Base-by-base conservation (phyloP, 1,139 yeast species). In the Lodderomyces beijingensis region DNA sequence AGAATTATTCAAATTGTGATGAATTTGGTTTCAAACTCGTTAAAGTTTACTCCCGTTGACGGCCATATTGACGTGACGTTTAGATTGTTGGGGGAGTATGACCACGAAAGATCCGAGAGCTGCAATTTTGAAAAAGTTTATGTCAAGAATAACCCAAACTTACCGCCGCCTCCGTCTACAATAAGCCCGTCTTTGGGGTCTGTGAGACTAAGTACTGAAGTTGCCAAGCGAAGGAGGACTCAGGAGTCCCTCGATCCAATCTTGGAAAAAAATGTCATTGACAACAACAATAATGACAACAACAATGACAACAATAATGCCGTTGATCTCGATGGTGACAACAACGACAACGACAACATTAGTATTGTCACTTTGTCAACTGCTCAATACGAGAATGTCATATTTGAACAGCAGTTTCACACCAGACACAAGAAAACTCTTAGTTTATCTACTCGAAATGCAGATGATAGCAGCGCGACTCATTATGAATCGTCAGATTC, bases 41-140 rank as follows among this genome's bases (percentile, higher is more conserved):
- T 89, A 42, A 89, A 89, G 50, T 89, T 89, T 49, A 88, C 96
- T 0, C 95, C 95, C 0, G 79, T 77, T 13, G 87, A 86, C 42
- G 96, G 96, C 2, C 69, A 74, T 11, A 94, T 91, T 11, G 71
- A 72, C 18, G 91, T 88, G 2, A 54, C 71, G 0, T 73, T 86
- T 41, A 73, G 69, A 42, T 57, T 82, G n/a, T 42, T 80, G 17
- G 93, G 93, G 15, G 84, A 78, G 49, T 82, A 82, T 50, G 93
- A 84, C 47, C 67, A 44, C n/a, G 56, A 46, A 15, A 49, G 50
- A 24, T 62, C 71, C 2, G 47, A 70, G 43, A 64, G 37, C 3
- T 52, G 45, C 9, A 46, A 55, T 27, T 62, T 46, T 39, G 44
- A 49, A 4, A 44, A 57, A 27, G 73, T 67, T 2, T 54, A 53